phyloP scores from a whole-genome alignment of 2,329 filamentous ascomycete species.

The Colletotrichum incanum region DNA sequence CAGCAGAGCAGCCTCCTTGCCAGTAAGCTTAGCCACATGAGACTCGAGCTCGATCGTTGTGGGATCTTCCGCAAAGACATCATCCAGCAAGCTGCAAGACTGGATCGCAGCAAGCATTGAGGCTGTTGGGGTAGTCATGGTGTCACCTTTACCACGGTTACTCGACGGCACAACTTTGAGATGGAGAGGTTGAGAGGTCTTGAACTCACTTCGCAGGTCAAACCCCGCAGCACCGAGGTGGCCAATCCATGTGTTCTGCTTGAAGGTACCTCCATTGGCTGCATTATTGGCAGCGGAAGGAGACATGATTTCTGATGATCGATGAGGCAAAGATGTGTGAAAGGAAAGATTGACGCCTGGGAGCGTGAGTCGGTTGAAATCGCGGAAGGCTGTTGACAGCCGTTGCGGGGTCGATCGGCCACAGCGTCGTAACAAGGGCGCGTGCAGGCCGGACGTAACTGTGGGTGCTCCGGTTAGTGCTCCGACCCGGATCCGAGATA shows the following conservation, averaged over 20 bases:
- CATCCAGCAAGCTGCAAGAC: slow-evolving; percentile 83
- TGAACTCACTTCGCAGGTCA: slow-evolving; percentile 57
- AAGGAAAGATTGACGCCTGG: background rate
- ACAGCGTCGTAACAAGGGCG: slow-evolving; percentile 22
- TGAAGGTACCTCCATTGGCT: background rate
- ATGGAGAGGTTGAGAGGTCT: background rate
- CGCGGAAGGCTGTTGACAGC: slow-evolving; percentile 1
- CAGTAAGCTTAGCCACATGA: slow-evolving; percentile 80
- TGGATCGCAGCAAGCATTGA: slow-evolving; percentile 88
- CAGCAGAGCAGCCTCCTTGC: slow-evolving; percentile 83
- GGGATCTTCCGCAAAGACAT: slow-evolving; percentile 85
- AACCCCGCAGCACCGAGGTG: slow-evolving; percentile 55
- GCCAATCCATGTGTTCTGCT: slow-evolving; percentile 54
- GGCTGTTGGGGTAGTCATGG: slow-evolving; percentile 80
- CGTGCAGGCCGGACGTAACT: slow-evolving; percentile 17
- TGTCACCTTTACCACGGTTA: slow-evolving; percentile 59
- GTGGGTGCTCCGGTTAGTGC: slow-evolving; percentile 22
- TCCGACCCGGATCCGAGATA: slow-evolving; percentile 25
- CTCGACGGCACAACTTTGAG: background rate
- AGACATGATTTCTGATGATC: slow-evolving; percentile 19
- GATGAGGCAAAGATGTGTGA: background rate
- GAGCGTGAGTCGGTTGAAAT: slow-evolving; percentile 5
- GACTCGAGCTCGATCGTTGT: slow-evolving; percentile 84
- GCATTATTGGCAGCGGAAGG: slow-evolving; percentile 9
- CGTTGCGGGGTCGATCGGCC: slow-evolving; percentile 31